Base-by-base conservation (phyloP, 2,329 filamentous ascomycete genomes). In the Pestalotiopsis sp. region DNA sequence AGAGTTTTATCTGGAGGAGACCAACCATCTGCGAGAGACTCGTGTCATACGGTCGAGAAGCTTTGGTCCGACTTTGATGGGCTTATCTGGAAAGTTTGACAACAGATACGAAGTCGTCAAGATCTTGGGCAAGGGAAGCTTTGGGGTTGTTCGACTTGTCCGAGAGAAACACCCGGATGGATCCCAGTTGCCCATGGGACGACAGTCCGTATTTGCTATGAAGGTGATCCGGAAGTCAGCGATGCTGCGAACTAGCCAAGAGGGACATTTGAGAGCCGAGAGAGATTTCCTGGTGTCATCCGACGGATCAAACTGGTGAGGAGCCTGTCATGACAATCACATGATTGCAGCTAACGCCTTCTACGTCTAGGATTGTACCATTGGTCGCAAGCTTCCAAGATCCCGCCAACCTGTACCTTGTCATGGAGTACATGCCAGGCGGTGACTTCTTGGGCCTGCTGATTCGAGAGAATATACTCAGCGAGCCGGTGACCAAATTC, bases 351-450 rank as follows among this genome's bases (percentile, higher is more conserved):
- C 20, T 39, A 3, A 62, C 13, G 6, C 27, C 20, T 38, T 63
- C 3, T 49, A n/a, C 27, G 39, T 31, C 1, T 49, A 91, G 89
- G 95, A 90, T 97, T 61, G 93, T 98, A 2, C 93, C 95, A 0
- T 83, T 99, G 45, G 87, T 97, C 64, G 87, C 93, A 64, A 96
- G 94, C 76, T 98, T 98, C 72, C 94, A 98, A 79, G 96, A 98
- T 77, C 83, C 88, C 45, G 87, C 88, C 57, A 93, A 93, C 74
- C 85, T 99, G 5, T 98, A 98, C 75, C 88, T 99, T 5, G 92
- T 98, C 66, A 98, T 98, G 94, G 95, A 98, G 69, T 99, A 97
- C 77, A 98, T 98, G 94, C 92, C 97, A 2, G 96, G 95, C 0
- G 95, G 96, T 0, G 95, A 99, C 78, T 98, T 99, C 73, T 85